Conservation (phyloP, 768 basidiomycete species). For the Amanita inopinata region DNA sequence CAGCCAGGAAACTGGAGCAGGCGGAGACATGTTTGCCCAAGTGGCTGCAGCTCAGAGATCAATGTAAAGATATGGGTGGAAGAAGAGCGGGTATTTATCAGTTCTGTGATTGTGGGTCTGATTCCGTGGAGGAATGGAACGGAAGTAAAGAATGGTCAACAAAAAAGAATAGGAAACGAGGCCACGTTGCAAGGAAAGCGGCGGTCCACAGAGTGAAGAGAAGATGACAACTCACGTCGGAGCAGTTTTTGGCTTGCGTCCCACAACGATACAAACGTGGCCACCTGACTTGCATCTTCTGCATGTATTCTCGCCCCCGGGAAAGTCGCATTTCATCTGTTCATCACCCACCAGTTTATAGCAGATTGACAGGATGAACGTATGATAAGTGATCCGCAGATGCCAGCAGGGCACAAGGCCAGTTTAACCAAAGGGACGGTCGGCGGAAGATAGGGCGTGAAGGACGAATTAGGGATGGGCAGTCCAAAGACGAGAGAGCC, state of each 20-base stretch:
- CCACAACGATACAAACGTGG: conserved; percentile 77
- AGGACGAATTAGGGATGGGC: not conserved
- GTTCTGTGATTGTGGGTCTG: too few species aligned
- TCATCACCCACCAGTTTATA: conserved; percentile 10
- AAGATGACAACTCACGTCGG: conserved; percentile 60
- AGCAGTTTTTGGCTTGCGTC: conserved; percentile 65
- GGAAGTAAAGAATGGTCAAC: not conserved
- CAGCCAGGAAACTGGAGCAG: conserved; percentile 6
- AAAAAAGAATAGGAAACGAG: conserved; percentile 9
- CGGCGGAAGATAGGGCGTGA: not conserved
- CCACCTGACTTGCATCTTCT: conserved; percentile 64
- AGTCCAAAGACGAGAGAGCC: too few species aligned
- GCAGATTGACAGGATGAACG: not conserved
- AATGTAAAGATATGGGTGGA: not conserved
- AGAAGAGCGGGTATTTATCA: too few species aligned
- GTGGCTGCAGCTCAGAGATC: not conserved
- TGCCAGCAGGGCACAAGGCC: not conserved
- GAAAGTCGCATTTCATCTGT: conserved; percentile 86
- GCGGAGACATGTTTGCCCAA: not conserved
- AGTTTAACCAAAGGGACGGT: not conserved
- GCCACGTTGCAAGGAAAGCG: not conserved
- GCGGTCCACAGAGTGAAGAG: conserved; percentile 12
- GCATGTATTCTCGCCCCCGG: conserved; percentile 63
- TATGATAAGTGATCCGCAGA: conserved; percentile 1
- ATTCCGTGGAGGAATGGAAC: too few species aligned